Evolutionary conservation across 1,284 basidiomycete species (phyloP), one percentile per base, ranked within the genome.

Genomic region (Pholiota adiposa): DNA sequence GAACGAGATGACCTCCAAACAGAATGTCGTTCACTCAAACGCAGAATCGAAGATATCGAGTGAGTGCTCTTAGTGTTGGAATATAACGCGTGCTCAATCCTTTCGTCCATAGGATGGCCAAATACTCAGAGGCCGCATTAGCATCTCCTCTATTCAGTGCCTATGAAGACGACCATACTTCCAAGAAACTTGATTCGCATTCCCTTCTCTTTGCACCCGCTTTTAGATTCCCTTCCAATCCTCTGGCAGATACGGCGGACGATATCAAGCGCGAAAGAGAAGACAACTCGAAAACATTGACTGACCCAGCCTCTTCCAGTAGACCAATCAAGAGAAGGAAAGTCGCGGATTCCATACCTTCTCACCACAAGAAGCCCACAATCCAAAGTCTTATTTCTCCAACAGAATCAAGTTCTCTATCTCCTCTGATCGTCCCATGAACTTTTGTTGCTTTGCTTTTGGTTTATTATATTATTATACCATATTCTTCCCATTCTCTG

Each of bases 1-100:
- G 83, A 86, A 79, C 61, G 79, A 74, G 63, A 72, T 78, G 66
- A 68, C 31, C 63, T 71, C 18, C 63, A 69, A 27, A 61, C 56
- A 25, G 54, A 64, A 44, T 70, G 65, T 56, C 55, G 60, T 23
- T 36, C 61, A n/a, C 60, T 72, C 41, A 71, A 72, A 51, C 63
- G 65, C 29, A 67, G 66, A 58, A 61, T 70, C 14, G 68, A 72
- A 46, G 68, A 70, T 25, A 59, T 66, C 11, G 57, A 63, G 59
- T 61, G 41, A 38, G 52, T 53, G 40, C 18, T 41, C 49, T 21
- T 34, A 29, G 18, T 34, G 21, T 50, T 3, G 34, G 19, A n/a
- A 33, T 46, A 34, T 18, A 7, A 27, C 16, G 33, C 18, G 11
- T 23, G 25, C 46, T 41, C 40, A 52, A 9, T 51, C 40, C 19